Evolutionary conservation across 331 rosid genomes (phyloP).

Genomic region (Prunus yedoensis): DNA sequence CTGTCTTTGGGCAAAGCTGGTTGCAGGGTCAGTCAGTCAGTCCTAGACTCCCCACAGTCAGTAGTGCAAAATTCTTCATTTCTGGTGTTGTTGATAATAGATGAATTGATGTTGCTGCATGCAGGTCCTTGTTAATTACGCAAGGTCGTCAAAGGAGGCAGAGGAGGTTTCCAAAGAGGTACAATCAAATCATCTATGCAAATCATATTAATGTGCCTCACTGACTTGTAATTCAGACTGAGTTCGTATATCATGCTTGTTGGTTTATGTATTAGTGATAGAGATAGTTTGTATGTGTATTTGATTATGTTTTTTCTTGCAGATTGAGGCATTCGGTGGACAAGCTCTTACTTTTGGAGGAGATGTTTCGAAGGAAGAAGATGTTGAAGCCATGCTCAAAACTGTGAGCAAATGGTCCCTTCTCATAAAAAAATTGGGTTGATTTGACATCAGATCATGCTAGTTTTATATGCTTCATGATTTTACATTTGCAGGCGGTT

Average conservation of each 20-base stretch:
- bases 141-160: constrained; percentile 93
- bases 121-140: constrained; percentile 90
- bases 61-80: neutral
- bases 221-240: neutral
- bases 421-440: constrained; percentile 11
- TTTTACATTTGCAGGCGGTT: constrained; percentile 58
- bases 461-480: constrained; percentile 29
- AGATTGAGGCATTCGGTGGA: constrained; percentile 87
- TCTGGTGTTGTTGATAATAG: constrained; percentile 11
- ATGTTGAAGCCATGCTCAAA: constrained; percentile 84
- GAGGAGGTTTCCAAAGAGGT: constrained; percentile 96
- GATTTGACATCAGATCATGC: constrained; percentile 24
- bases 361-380: constrained; percentile 88
- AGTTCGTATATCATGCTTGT: neutral
- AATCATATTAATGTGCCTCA: neutral
- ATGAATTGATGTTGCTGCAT: constrained; percentile 10
- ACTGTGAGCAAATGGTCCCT: constrained; percentile 52
- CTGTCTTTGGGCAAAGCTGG: constrained; percentile 55
- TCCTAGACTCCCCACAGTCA: too few relatives aligned
- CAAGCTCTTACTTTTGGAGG: constrained; percentile 88
- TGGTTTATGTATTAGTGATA: neutral
- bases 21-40: constrained; percentile 58
- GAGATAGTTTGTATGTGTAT: neutral
- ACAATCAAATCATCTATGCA: constrained; percentile 9
- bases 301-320: constrained; percentile 14